These are phyloP conservation scores for Excoecaria cochinchinensis DNA, from an alignment of 345 rosid species.

Conservation along the genomic window DNA sequence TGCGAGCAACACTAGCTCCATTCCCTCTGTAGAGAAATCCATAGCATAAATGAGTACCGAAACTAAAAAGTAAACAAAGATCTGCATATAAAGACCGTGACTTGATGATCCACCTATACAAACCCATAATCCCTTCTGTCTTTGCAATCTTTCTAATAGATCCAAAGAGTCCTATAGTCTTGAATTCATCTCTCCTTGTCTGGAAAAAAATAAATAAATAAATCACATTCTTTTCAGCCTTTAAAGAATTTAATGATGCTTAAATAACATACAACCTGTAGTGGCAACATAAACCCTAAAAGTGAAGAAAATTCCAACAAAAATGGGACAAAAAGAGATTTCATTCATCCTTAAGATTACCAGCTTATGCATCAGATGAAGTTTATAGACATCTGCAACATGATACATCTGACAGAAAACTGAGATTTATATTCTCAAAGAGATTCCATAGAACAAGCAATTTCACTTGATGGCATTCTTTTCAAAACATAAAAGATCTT, in stretches of 20 bases:
- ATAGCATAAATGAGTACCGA: conserved; percentile 11
- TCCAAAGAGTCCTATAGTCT: conserved; percentile 60
- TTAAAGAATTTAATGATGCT: not conserved
- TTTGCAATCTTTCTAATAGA: conserved; percentile 68
- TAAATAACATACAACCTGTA: not conserved
- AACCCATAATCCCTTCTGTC: conserved; percentile 85
- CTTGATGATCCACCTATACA: conserved; percentile 59
- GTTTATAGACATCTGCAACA: too few species aligned
- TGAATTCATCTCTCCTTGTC: conserved; percentile 87
- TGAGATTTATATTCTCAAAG: too few species aligned
- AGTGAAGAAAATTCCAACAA: not conserved
- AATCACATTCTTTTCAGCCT: conserved; percentile 20
- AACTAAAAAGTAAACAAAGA: not conserved
- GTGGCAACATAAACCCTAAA: not conserved
- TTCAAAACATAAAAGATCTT: not conserved
- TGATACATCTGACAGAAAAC: too few species aligned
- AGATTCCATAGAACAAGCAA: too few species aligned
- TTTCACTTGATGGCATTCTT: not conserved
- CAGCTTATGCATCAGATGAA: too few species aligned
- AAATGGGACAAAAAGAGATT: not conserved
- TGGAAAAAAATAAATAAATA: conserved; percentile 36
- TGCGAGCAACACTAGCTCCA: conserved; percentile 93
- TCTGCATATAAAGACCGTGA: conserved; percentile 15
- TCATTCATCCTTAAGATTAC: not conserved
- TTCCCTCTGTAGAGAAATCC: conserved; percentile 58